Conservation (phyloP, 768 basidiomycete species). For the Russula abietina region DNA sequence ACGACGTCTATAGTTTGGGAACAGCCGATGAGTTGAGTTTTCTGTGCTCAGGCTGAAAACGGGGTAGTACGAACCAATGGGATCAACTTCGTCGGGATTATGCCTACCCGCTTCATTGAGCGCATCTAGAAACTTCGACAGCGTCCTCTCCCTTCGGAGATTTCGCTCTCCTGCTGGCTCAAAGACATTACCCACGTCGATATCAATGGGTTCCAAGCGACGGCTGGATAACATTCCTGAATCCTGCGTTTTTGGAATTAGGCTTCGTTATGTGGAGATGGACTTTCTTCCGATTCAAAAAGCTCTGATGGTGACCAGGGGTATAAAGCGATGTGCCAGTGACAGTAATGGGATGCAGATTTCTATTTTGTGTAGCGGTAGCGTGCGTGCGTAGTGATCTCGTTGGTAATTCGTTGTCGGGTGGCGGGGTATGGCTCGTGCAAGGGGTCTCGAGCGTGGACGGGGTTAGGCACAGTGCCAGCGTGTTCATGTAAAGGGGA, state of each 20-base stretch:
- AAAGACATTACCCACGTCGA: conserved; percentile 14
- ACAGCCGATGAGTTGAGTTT: background rate
- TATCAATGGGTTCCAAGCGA: background rate
- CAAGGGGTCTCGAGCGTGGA: conserved; percentile 5
- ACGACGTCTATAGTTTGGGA: conserved; percentile 21
- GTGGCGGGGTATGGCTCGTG: background rate
- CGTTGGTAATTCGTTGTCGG: conserved; percentile 10
- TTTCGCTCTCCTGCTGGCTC: conserved; percentile 10
- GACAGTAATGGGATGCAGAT: background rate
- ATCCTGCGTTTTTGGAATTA: background rate
- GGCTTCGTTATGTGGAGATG: background rate
- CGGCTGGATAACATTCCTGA: conserved; percentile 1
- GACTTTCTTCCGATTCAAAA: background rate
- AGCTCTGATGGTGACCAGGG: background rate
- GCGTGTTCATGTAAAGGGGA: background rate
- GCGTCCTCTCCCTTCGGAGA: conserved; percentile 39
- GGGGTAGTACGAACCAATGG: conserved; percentile 27
- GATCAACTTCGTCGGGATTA: conserved; percentile 30
- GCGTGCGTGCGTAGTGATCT: background rate
- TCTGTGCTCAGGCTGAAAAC: background rate
- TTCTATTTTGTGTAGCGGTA: background rate
- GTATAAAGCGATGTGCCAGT: background rate
- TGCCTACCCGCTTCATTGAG: conserved; percentile 41
- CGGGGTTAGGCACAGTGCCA: background rate
- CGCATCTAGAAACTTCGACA: conserved; percentile 44